These are phyloP conservation scores for Bacterosira constricta DNA, from an alignment of 108 stramenopile species.

Conservation along the genomic window DNA sequence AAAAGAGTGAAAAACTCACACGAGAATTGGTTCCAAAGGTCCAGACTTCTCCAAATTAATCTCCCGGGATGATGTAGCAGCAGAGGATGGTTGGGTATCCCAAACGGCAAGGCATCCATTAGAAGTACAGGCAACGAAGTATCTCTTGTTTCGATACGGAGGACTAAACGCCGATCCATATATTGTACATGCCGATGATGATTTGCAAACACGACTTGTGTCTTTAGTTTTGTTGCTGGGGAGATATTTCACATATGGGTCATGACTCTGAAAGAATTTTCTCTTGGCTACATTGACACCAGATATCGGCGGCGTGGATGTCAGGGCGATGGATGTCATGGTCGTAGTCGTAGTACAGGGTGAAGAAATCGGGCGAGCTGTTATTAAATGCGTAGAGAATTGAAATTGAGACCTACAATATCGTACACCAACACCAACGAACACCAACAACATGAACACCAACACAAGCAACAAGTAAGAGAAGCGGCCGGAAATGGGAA, in stretches of 20 bases:
- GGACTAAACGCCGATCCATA: slow-evolving; percentile 36
- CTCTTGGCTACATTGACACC: slow-evolving; percentile 4
- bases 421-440: neutral
- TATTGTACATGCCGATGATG: slow-evolving; percentile 12
- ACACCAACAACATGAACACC: neutral
- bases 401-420: no score
- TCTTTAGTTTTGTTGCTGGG: neutral
- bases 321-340: neutral
- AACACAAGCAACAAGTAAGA: no score
- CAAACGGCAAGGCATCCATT: slow-evolving; percentile 34
- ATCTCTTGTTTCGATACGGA: neutral
- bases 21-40: slow-evolving; percentile 1
- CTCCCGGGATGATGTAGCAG: neutral
- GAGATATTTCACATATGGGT: slow-evolving; percentile 8
- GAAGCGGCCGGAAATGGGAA: no score
- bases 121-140: slow-evolving; percentile 32
- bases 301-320: neutral
- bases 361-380: neutral
- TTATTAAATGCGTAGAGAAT: neutral
- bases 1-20: neutral
- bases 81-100: slow-evolving; percentile 9
- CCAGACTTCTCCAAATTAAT: neutral
- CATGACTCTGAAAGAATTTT: slow-evolving; percentile 15
- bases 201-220: neutral
- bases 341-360: neutral